Base-by-base conservation (phyloP, 176 grass and related monocot species). In the Leersia perrieri region DNA sequence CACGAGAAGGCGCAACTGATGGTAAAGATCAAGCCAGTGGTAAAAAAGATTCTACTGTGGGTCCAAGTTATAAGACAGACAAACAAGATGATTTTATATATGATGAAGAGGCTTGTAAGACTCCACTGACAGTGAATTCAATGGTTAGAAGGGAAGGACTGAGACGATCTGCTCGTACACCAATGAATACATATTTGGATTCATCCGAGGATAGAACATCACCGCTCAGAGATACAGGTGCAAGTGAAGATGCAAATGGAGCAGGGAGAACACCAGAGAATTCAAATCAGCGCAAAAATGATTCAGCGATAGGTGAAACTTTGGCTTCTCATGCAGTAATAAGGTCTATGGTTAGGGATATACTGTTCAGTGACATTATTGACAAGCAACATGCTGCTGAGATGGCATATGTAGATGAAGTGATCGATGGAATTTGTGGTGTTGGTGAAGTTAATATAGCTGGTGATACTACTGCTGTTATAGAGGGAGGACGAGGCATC, bases 291-390 rank as follows among this genome's bases (percentile, higher is more conserved):
- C 60, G 60, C 44, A 39, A 74, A 89, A 30, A 68, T 47, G 82
- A 25, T 76, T 67, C 58, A 44, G 63, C 16, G 60, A 11, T 68
- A 18, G 11, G 32, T 75, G 69, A 33, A 83, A 89, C 70, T 62
- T 49, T 23, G 60, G 85, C 57, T 28, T 28, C 63, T 78, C 81
- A 96, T 83, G 63, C 45, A 53, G 75, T 90, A 73, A 88, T 92
- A 83, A 92, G 83, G 83, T 61, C 60, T 58, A 82, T 86, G 80
- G 88, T 96, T 70, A 92, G 84, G 75, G 85, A 92, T 75, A 82
- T 90, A 70, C 34, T 96, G 44, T 72, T 90, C 70, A 70, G 73
- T 63, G 91, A 86, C 33, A 80, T 73, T 60, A 89, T 77, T 70
- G 79, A 66, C 23, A 68, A 30, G 80, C 86, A 85, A 64, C 58